Evolutionary conservation across 345 rosid species (phyloP).

Genomic region (Schrenkiella parvula): DNA sequence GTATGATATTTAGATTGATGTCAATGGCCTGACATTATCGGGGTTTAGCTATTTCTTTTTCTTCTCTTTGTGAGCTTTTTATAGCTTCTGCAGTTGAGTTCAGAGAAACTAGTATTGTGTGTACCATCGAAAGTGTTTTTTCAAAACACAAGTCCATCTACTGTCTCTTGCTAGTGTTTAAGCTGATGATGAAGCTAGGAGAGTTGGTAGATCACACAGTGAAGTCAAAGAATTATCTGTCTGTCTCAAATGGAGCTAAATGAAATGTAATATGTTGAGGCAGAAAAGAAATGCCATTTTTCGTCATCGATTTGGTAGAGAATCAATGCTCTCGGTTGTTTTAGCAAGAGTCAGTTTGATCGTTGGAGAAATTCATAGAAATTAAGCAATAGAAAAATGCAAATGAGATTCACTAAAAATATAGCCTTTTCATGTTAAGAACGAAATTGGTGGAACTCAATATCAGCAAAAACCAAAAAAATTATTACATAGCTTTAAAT

Average conservation of each 20-base stretch:
- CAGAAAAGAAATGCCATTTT: no score
- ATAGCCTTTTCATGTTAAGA: not conserved
- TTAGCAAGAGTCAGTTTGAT: no score
- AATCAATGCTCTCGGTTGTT: no score
- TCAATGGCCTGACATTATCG: constrained; percentile 2
- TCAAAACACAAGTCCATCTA: not conserved
- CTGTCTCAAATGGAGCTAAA: not conserved
- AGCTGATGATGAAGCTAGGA: not conserved
- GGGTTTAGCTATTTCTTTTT: not conserved
- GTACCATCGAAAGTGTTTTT: constrained; percentile 3
- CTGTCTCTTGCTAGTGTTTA: not conserved
- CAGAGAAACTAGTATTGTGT: constrained; percentile 4
- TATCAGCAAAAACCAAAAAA: not conserved
- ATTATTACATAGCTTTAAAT: not conserved
- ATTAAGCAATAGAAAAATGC: not conserved
- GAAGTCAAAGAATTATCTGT: not conserved
- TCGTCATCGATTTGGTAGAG: no score
- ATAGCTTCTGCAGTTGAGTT: constrained; percentile 2
- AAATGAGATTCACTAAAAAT: not conserved
- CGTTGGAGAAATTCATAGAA: not conserved
- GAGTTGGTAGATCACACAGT: no score
- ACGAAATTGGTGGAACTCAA: not conserved
- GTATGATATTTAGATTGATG: constrained; percentile 26
- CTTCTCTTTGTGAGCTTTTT: constrained; percentile 7
- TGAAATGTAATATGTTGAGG: no score